Evolutionary conservation across 2,329 filamentous ascomycete genomes (phyloP).

Genomic region (Aspergillus viridinutans): DNA sequence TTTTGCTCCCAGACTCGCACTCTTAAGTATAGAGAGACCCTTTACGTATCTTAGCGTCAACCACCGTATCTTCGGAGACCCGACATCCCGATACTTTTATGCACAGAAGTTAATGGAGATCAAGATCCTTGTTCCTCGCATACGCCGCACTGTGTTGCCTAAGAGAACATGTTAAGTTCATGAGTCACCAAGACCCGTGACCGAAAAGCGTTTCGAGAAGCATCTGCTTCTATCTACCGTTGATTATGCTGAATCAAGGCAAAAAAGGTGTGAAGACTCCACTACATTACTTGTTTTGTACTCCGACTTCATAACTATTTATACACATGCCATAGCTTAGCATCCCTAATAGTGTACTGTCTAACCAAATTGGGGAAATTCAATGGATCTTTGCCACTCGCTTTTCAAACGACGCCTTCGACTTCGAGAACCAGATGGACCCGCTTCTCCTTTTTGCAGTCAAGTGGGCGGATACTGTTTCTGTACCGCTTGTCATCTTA

Average conservation of each 20-base stretch:
- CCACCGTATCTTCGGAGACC: constrained; percentile 6
- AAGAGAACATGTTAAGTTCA: not conserved
- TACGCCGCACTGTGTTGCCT: not conserved
- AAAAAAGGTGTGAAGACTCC: not conserved
- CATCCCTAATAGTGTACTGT: not conserved
- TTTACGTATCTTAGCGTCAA: not conserved
- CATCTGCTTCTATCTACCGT: not conserved
- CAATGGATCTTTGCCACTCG: not conserved
- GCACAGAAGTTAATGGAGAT: not conserved
- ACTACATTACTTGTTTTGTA: not conserved
- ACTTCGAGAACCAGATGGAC: not conserved
- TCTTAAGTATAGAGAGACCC: not conserved
- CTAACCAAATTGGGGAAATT: not conserved
- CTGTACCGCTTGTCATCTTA: not conserved
- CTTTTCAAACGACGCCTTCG: not conserved
- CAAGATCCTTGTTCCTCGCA: no score
- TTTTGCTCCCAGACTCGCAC: not conserved
- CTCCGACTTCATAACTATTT: not conserved
- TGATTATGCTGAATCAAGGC: not conserved
- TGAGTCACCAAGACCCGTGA: not conserved
- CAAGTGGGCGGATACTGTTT: not conserved
- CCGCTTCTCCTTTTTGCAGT: not conserved
- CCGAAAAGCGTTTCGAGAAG: not conserved
- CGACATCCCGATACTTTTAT: constrained; percentile 10
- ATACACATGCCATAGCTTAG: not conserved